Evolutionary conservation across 805 yeast genomes (phyloP), one percentile per base, ranked within the genome.

Genomic region (Candida coleopterorum): DNA sequence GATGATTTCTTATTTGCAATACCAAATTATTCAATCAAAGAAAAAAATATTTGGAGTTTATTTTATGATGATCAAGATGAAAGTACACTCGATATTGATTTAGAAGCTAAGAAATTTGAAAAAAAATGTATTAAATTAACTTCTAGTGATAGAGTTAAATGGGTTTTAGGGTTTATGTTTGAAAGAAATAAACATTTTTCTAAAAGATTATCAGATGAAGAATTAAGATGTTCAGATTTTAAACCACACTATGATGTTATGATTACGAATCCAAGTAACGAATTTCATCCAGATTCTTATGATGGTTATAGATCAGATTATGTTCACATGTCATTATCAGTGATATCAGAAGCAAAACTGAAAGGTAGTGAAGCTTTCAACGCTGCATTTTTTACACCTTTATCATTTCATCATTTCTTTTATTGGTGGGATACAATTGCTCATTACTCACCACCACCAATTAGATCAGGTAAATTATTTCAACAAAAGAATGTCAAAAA

Each of bases 251-350:
- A 79, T 48, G 79, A 76, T 27, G 73, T 84, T 7, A 57, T 62
- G 14, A 70, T 82, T n/a, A 69, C 74, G 3, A 74, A 75, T 47
- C 90, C 89, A 0, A 77, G 77, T 21, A 48, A 55, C 12, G 60
- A 55, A 0, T 49, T 51, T 2, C 88, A 88, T 61, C 66, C 70
- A 1, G 97, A 90, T 59, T 85, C 96, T 0, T 90, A 81, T 54
- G 60, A 58, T 9, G 87, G 82, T 0, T 93, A 79, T 64, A 64
- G 97, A 52, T 83, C 95, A 44, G 81, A 87, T 38, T 89, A 77
- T 52, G 68, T 90, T 9, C 96, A 87, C 52, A 41, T 68, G 46
- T 65, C 71, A 4, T 48, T 68, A 6, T 51, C 67, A 0, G 72
- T 68, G 6, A 52, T 51, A 7, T 34, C 37, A 8, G 24, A 33